phyloP scores from a whole-genome alignment of 768 basidiomycete genomes.

The Tricholoma bakamatsutake region DNA sequence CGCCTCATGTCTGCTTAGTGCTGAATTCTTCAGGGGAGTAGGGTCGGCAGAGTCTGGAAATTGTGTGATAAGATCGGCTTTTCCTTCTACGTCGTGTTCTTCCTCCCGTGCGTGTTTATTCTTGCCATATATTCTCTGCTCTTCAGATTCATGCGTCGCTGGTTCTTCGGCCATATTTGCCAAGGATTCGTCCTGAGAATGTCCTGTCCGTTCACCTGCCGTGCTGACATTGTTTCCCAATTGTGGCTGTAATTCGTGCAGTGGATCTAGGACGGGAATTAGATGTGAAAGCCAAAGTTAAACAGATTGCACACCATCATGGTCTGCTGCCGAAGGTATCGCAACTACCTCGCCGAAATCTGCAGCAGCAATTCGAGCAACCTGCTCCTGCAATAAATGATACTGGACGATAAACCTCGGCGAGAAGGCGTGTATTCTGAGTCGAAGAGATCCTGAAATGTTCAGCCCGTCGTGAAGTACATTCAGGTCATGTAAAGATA shows the following conservation, averaged over 20 bases:
- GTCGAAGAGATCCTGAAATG: conserved; percentile 55
- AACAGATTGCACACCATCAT: background rate
- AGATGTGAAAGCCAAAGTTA: background rate
- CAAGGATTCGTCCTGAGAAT: background rate
- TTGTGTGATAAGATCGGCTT: background rate
- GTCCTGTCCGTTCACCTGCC: background rate
- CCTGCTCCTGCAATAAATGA: conserved; percentile 54
- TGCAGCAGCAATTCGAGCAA: conserved; percentile 26
- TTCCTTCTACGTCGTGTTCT: background rate
- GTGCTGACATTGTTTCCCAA: background rate
- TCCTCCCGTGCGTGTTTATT: background rate
- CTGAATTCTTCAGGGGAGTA: background rate
- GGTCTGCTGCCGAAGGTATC: conserved; percentile 2
- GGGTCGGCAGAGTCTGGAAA: background rate
- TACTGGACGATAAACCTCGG: conserved; percentile 68
- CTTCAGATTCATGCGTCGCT: background rate
- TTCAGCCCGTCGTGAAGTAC: conserved; percentile 62
- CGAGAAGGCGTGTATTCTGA: conserved; percentile 39
- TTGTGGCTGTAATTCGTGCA: conserved; percentile 4
- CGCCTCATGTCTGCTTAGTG: background rate
- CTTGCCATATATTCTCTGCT: background rate
- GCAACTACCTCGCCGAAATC: background rate
- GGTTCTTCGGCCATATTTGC: background rate
- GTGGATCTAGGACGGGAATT: background rate
- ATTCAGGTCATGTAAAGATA: conserved; percentile 68